These are phyloP conservation scores for Zizania palustris DNA, from an alignment of 202 grass and related monocot genomes.

Conservation along the genomic window DNA sequence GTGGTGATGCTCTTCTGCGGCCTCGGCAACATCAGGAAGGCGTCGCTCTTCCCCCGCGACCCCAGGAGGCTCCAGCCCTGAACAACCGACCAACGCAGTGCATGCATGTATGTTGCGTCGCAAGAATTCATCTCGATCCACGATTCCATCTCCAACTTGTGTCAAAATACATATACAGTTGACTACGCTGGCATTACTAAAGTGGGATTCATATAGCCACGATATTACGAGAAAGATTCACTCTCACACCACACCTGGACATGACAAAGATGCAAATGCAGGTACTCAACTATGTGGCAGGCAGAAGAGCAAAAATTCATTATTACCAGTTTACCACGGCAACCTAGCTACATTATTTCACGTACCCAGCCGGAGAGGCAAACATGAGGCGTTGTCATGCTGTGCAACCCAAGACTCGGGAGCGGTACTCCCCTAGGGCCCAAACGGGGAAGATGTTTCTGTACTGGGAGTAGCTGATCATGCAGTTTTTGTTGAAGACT, in stretches of 20 bases:
- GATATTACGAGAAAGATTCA: background rate
- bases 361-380: background rate
- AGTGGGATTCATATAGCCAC: background rate
- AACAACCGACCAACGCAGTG: background rate
- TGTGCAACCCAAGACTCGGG: slow-evolving; percentile 43
- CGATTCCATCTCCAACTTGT: background rate
- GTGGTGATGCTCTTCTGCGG: slow-evolving; percentile 72
- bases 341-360: slow-evolving; percentile 41
- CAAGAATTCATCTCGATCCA: background rate
- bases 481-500: slow-evolving; percentile 90
- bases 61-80: slow-evolving; percentile 22
- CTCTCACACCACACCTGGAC: too few species aligned
- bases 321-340: background rate
- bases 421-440: slow-evolving; percentile 80
- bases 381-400: too few species aligned
- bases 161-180: background rate
- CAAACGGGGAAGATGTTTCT: slow-evolving; percentile 93
- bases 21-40: slow-evolving; percentile 54
- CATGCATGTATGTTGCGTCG: background rate
- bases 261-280: too few species aligned
- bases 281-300: background rate
- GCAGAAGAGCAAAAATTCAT: background rate
- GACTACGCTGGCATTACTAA: background rate
- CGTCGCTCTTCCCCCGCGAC: slow-evolving; percentile 59
- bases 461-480: slow-evolving; percentile 84